A percentile compares a stretch with the other conserved stretches of the same genome.
These are phyloP conservation scores for Chytriomyces sp. DNA, from an alignment of 192 early-diverging fungal species.

Conservation along the genomic window DNA sequence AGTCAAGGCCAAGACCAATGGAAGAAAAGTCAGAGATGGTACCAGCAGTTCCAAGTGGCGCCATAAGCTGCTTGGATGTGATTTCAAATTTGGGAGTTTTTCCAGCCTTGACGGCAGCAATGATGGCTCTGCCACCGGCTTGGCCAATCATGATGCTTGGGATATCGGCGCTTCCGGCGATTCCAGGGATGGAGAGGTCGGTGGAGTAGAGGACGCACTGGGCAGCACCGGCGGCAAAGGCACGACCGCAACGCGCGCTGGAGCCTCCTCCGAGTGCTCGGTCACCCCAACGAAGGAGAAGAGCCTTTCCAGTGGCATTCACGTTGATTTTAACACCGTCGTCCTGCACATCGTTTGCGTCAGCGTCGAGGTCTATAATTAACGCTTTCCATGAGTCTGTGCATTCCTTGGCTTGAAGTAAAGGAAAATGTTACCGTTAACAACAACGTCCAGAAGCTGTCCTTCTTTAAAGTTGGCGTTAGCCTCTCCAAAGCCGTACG, in stretches of 20 bases:
- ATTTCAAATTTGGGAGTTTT: conserved; percentile 47
- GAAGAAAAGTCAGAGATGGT: conserved; percentile 75
- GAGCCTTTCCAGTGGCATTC: conserved; percentile 41
- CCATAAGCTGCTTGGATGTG: conserved; percentile 51
- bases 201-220: conserved; percentile 48
- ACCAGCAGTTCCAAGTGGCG: conserved; percentile 57
- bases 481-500: background rate
- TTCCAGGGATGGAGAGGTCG: conserved; percentile 9
- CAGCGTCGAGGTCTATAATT: conserved; percentile 35
- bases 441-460: conserved; percentile 27
- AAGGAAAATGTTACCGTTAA: conserved; percentile 13
- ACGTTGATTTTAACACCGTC: conserved; percentile 30
- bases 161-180: conserved; percentile 28
- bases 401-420: background rate
- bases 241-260: conserved; percentile 36
- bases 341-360: conserved; percentile 29
- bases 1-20: conserved; percentile 72
- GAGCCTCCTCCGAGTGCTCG: conserved; percentile 6
- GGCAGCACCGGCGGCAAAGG: conserved; percentile 30
- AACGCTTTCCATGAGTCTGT: background rate
- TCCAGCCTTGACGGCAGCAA: conserved; percentile 38
- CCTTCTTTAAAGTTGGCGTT: background rate
- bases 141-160: conserved; percentile 24
- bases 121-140: conserved; percentile 19
- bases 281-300: conserved; percentile 42